A percentile compares a stretch with the other conserved stretches of the same genome.
phyloP scores from a whole-genome alignment of 192 early-diverging fungal species.

The Coemansia reversa region DNA sequence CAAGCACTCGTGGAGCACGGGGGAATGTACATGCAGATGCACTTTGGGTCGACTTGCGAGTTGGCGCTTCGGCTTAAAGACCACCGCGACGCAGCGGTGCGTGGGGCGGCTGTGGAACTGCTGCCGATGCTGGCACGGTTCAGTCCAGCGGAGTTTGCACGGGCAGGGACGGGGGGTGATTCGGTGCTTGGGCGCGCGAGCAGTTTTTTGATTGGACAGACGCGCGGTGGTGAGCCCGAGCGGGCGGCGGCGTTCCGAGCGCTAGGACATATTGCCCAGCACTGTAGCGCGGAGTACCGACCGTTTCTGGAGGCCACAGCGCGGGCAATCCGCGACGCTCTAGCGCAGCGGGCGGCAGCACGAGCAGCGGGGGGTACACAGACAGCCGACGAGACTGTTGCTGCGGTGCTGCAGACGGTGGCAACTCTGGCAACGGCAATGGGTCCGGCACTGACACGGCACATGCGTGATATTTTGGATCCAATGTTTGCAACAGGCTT shows the following conservation, averaged over 20 bases:
- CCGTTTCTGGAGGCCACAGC: slow-evolving; percentile 79
- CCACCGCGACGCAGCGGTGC: slow-evolving; percentile 74
- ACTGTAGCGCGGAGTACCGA: slow-evolving; percentile 72
- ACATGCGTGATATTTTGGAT: slow-evolving; percentile 85
- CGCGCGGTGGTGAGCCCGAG: slow-evolving; percentile 58
- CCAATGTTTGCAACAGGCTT: slow-evolving; percentile 90
- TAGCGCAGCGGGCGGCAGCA: slow-evolving; percentile 56
- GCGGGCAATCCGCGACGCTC: slow-evolving; percentile 70
- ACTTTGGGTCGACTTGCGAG: slow-evolving; percentile 74
- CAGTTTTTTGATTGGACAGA: slow-evolving; percentile 70
- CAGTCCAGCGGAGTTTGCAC: slow-evolving; percentile 66
- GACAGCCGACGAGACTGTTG: slow-evolving; percentile 55
- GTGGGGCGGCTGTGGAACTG: slow-evolving; percentile 76
- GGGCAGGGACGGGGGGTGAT: slow-evolving; percentile 36
- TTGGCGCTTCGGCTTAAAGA: slow-evolving; percentile 76
- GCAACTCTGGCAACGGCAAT: slow-evolving; percentile 87
- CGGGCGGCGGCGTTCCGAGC: slow-evolving; percentile 71
- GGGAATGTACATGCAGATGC: slow-evolving; percentile 81
- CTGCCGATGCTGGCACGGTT: slow-evolving; percentile 83
- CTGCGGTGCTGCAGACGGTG: slow-evolving; percentile 77
- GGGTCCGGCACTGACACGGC: slow-evolving; percentile 83
- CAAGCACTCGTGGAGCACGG: slow-evolving; percentile 78
- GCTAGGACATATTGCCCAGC: slow-evolving; percentile 82
- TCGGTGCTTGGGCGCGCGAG: slow-evolving; percentile 72
- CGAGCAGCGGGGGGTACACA: slow-evolving; percentile 27